Percentiles rank a stretch among this genome's conserved stretches.
Evolutionary conservation across 2,329 filamentous ascomycete species (phyloP).

Genomic region (Sporothrix pseudoabietina): DNA sequence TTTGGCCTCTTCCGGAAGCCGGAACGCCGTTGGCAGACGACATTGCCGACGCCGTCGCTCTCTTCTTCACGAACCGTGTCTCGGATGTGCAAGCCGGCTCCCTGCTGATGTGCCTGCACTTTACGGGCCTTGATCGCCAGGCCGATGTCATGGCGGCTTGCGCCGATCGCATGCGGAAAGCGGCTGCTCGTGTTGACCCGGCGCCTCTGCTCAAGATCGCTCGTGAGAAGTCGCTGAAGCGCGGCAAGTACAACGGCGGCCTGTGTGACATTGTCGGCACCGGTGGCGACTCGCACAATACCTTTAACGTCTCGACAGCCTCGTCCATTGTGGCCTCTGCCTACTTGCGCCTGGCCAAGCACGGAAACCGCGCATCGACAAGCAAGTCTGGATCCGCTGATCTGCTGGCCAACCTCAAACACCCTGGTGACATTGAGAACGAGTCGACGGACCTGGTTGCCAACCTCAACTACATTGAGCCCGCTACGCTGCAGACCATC

Average conservation of each 20-base stretch:
- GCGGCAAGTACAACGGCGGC: conserved; percentile 78
- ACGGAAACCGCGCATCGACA: conserved; percentile 93
- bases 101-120: conserved; percentile 87
- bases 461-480: conserved; percentile 71
- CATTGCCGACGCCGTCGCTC: conserved; percentile 84
- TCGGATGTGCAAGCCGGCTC: conserved; percentile 87
- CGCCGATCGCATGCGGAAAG: conserved; percentile 79
- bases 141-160: conserved; percentile 86
- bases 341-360: conserved; percentile 84
- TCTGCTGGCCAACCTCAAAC: conserved; percentile 74
- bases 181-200: conserved; percentile 71
- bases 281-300: conserved; percentile 93
- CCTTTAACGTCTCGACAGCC: conserved; percentile 97
- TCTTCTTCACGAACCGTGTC: conserved; percentile 88
- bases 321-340: conserved; percentile 88
- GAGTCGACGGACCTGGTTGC: conserved; percentile 56
- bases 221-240: conserved; percentile 59
- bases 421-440: conserved; percentile 41
- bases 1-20: conserved; percentile 62
- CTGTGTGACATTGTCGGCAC: conserved; percentile 97
- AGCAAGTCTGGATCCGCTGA: conserved; percentile 96
- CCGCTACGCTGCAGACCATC: conserved; percentile 68
- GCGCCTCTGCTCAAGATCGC: conserved; percentile 63
- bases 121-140: conserved; percentile 80
- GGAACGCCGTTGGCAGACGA: conserved; percentile 60